Conservation (phyloP, 2,329 filamentous ascomycete genomes). For the Alternaria arbusti region DNA sequence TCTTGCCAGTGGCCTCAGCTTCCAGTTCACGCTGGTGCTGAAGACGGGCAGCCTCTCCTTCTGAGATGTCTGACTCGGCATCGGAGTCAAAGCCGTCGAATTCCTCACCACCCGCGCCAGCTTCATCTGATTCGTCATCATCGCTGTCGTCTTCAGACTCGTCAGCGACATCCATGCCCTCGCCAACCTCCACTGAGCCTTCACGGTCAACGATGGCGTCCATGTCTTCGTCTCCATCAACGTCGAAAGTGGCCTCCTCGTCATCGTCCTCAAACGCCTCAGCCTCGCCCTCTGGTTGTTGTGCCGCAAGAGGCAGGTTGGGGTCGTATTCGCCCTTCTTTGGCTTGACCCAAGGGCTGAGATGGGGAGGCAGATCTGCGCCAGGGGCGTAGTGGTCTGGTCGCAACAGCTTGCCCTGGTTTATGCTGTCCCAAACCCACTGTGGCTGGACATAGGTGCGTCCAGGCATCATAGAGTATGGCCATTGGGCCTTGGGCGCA, state of each 20-base stretch:
- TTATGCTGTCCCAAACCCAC: slow-evolving; percentile 98
- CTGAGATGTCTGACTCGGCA: slow-evolving; percentile 56
- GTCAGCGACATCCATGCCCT: slow-evolving; percentile 56
- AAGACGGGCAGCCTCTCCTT: slow-evolving; percentile 65
- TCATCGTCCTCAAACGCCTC: slow-evolving; percentile 68
- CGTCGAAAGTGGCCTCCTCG: slow-evolving; percentile 50
- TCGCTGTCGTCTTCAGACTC: slow-evolving; percentile 55
- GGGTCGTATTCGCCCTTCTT: slow-evolving; percentile 91
- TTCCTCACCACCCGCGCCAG: slow-evolving; percentile 42
- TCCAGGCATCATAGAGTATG: slow-evolving; percentile 82
- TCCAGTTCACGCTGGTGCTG: slow-evolving; percentile 90
- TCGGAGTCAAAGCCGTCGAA: slow-evolving; percentile 58
- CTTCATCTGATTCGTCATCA: slow-evolving; percentile 50
- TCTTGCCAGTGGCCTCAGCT: slow-evolving; percentile 80
- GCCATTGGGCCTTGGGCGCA: slow-evolving; percentile 52
- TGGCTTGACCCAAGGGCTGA: slow-evolving; percentile 93
- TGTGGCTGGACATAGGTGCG: slow-evolving; percentile 94
- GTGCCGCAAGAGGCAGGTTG: slow-evolving; percentile 81
- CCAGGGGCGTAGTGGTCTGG: slow-evolving; percentile 90
- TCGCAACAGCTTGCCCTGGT: slow-evolving; percentile 85
- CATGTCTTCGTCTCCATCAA: slow-evolving; percentile 43
- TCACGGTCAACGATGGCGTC: slow-evolving; percentile 47
- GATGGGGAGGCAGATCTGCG: slow-evolving; percentile 86
- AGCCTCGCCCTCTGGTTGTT: slow-evolving; percentile 86
- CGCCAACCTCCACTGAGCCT: slow-evolving; percentile 55